Evolutionary conservation across 768 basidiomycete species (phyloP).

Genomic region (Rhodotorula diobovata): DNA sequence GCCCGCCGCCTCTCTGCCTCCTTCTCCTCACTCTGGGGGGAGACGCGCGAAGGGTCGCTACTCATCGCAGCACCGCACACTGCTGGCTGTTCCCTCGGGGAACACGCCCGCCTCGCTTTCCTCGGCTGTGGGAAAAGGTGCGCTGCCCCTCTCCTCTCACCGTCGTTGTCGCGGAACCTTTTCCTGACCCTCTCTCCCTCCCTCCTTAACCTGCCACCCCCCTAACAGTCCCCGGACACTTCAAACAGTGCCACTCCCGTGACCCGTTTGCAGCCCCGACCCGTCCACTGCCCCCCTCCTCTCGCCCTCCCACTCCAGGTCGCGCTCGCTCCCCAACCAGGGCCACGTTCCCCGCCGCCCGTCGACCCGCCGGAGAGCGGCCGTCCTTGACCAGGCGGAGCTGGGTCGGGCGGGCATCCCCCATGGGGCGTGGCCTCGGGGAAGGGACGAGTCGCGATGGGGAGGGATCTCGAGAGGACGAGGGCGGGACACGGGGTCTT

Average conservation of each 20-base stretch:
- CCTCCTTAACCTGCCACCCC: too few species aligned
- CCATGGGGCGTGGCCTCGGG: too few species aligned
- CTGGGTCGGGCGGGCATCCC: background rate
- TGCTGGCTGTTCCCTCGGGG: background rate
- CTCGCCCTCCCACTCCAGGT: background rate
- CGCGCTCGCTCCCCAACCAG: background rate
- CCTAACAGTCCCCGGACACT: slow-evolving; percentile 29
- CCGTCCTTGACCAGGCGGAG: slow-evolving; percentile 26
- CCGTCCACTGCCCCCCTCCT: background rate
- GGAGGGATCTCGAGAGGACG: background rate
- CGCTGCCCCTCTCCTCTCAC: slow-evolving; percentile 1
- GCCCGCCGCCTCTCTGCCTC: too few species aligned
- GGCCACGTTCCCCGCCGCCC: too few species aligned
- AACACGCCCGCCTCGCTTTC: background rate
- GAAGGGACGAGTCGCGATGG: background rate
- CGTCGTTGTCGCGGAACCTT: background rate
- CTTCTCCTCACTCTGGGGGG: background rate
- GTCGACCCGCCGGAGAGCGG: slow-evolving; percentile 14
- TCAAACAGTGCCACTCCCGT: background rate
- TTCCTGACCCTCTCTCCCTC: background rate
- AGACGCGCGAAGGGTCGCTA: slow-evolving; percentile 29
- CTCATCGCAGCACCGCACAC: slow-evolving; percentile 26
- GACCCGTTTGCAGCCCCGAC: slow-evolving; percentile 1
- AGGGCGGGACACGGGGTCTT: background rate
- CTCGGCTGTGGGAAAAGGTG: slow-evolving; percentile 36